A percentile compares a stretch with the other conserved stretches of the same genome.
These are phyloP conservation scores for Boletus sensibilis DNA, from an alignment of 768 basidiomycete species.

Conservation along the genomic window DNA sequence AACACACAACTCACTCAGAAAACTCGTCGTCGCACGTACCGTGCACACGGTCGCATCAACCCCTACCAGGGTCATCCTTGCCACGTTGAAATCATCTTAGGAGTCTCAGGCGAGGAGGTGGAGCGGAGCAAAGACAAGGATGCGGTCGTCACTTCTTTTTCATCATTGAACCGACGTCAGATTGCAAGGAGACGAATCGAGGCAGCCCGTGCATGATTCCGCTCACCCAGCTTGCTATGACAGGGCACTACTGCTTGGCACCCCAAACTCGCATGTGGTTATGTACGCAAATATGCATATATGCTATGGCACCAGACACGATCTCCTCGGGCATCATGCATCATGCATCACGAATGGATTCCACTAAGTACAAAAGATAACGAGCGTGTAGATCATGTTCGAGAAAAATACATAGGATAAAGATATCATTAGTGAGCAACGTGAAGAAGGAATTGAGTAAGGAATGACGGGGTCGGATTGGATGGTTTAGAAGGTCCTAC, in stretches of 20 bases:
- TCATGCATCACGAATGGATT: not conserved
- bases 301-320: conserved; percentile 23
- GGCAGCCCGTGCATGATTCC: conserved; percentile 62
- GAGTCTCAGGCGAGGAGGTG: conserved; percentile 75
- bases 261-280: conserved; percentile 16
- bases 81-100: conserved; percentile 93
- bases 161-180: conserved; percentile 81
- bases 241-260: conserved; percentile 17
- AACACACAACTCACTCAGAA: conserved; percentile 50
- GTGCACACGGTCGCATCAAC: conserved; percentile 96
- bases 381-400: conserved; percentile 4
- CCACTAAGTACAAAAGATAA: conserved; percentile 1
- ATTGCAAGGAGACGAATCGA: conserved; percentile 85
- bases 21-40: conserved; percentile 99
- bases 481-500: not conserved
- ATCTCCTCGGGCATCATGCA: not conserved
- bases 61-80: conserved; percentile 98
- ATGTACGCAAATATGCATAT: conserved; percentile 33
- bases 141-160: conserved; percentile 45
- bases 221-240: conserved; percentile 16
- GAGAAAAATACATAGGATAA: conserved; percentile 8
- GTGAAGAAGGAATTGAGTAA: not conserved
- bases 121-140: conserved; percentile 90
- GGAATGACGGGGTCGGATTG: not conserved
- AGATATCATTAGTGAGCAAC: not conserved